Conservation (phyloP, 73 alveolate genomes). For the Urostyla sp. region DNA sequence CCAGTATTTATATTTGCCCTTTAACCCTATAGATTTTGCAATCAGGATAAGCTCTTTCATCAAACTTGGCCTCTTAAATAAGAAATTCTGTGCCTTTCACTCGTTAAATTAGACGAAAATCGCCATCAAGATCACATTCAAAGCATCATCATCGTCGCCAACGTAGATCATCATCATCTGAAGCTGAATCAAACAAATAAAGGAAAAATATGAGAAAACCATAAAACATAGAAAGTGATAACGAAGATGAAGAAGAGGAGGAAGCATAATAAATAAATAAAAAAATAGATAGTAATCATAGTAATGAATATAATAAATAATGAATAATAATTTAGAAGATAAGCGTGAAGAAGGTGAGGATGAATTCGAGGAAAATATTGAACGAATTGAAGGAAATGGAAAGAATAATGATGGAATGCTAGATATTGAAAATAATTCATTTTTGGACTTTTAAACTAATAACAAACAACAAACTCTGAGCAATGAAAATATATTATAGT, state of each 20-base stretch:
- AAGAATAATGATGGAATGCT: conserved; percentile 7
- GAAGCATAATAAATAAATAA: conserved; percentile 2
- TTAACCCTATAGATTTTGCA: conserved; percentile 14
- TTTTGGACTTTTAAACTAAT: conserved; percentile 35
- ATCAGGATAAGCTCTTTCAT: too few species aligned
- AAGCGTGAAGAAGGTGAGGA: conserved; percentile 1
- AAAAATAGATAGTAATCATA: neutral
- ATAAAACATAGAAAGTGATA: neutral
- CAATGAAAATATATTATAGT: neutral
- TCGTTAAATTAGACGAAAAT: neutral
- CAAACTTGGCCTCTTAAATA: conserved; percentile 36
- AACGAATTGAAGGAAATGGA: neutral
- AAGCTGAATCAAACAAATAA: conserved; percentile 5
- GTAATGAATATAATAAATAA: conserved; percentile 18
- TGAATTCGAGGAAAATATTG: neutral
- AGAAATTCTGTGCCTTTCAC: conserved; percentile 46
- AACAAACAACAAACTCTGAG: neutral
- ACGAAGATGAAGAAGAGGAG: neutral
- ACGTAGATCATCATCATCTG: conserved; percentile 22
- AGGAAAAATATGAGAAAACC: neutral
- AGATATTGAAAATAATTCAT: conserved; percentile 41
- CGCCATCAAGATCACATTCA: neutral
- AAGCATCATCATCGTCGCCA: neutral
- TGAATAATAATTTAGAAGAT: neutral
- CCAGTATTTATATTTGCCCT: conserved; percentile 42